Evolutionary conservation across 441 rosid species (phyloP), one percentile per base, ranked within the genome.

Genomic region (Mallotus japonicus): DNA sequence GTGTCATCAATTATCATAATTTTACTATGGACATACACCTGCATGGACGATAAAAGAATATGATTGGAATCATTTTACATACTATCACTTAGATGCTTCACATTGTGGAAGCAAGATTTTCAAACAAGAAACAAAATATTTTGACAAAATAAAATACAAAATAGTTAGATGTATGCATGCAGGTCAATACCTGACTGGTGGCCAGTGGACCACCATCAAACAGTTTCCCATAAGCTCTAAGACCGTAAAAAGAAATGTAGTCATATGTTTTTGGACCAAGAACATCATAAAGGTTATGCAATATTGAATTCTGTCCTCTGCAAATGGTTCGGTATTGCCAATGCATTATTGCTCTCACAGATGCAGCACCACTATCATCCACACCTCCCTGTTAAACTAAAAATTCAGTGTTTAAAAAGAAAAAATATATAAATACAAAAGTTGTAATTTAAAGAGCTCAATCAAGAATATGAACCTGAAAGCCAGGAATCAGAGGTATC

Each of bases 331-430:
- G 88, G 83, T 93, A 87, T 85, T 96, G 98, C 98, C 98, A 96
- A 77, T 96, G 98, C 98, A 92, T 91, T 82, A 93, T 92, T 74
- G 99, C 98, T 92, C 98, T 92, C 53, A 96, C 95, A 78, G 98
- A 88, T 71, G 99, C 98, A 24, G 98, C 98, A 68, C 99, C 98
- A 74, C 89, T 84, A 83, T 93, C 99, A 75, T 96, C 98, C 81
- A 94, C 74, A 73, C 99, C 99, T 44, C 99, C 98, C 99, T 96
- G 85, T 82, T 72, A 81, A 74, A 67, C 51, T 64, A 67, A 73
- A 22, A 67, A 15, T 69, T 75, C 53, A 73, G 72, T 69, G 32
- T 14, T 19, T 60, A 28, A 55, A 60, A 40, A 24, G 22, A n/a
- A 53, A 4, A 37, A 37, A 37, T 37, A 69, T 71, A 59, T 9